A percentile compares a stretch with the other conserved stretches of the same genome.
Conservation (phyloP, 495 filamentous ascomycete species). For the Aspergillus saccharolyticus region DNA sequence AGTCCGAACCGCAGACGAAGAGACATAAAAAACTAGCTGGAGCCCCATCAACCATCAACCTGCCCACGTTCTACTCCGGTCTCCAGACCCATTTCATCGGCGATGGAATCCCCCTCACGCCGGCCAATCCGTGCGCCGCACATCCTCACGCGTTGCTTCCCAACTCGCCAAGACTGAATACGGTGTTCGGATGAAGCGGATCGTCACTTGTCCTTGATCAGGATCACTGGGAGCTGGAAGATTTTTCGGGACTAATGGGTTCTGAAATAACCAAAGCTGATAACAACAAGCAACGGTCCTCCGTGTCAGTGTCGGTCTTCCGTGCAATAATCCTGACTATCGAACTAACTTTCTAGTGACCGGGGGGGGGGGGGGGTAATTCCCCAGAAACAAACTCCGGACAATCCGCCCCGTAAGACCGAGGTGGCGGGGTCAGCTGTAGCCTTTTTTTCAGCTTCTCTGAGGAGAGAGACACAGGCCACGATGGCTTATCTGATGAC, state of each 20-base stretch:
- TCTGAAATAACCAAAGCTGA: neutral
- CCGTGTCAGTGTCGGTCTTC: neutral
- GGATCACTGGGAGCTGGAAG: neutral
- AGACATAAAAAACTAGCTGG: neutral
- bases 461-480: neutral
- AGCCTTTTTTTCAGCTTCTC: neutral
- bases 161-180: neutral
- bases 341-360: neutral
- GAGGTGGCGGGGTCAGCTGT: neutral
- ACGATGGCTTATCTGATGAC: neutral
- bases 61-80: neutral
- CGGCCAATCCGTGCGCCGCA: constrained; percentile 11
- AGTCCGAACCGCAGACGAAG: neutral
- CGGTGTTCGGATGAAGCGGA: neutral
- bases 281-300: neutral
- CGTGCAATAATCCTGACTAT: neutral
- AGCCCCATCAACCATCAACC: neutral
- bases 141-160: constrained; percentile 6
- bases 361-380: neutral
- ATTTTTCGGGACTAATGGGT: neutral
- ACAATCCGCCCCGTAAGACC: neutral
- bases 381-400: neutral
- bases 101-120: constrained; percentile 1
- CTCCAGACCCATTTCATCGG: neutral
- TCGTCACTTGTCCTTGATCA: neutral